Conservation (phyloP, 495 filamentous ascomycete species). For the Emericellopsis terricola region DNA sequence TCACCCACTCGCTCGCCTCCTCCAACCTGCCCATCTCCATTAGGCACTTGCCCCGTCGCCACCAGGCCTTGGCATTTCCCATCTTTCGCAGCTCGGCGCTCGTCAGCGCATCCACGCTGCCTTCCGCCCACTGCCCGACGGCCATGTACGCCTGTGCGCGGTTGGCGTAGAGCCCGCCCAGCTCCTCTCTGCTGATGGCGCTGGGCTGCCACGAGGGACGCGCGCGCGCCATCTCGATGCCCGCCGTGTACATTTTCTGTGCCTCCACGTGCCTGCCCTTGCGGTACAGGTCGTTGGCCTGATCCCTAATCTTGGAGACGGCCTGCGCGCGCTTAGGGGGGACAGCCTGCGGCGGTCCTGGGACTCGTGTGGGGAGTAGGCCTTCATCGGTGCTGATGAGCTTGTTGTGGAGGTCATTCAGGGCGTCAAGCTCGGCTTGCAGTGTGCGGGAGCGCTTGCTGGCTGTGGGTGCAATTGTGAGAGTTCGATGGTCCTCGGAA, state of each 20-base stretch:
- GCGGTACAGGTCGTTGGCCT: conserved; percentile 64
- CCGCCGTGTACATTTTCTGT: conserved; percentile 60
- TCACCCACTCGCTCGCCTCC: conserved; percentile 63
- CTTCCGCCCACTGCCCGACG: conserved; percentile 63
- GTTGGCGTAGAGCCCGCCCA: conserved; percentile 62
- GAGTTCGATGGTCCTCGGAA: conserved; percentile 58
- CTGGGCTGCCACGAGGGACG: conserved; percentile 78
- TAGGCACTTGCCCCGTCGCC: conserved; percentile 63
- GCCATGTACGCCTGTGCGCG: conserved; percentile 83
- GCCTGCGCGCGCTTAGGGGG: conserved; percentile 74
- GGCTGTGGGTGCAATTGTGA: conserved; percentile 12
- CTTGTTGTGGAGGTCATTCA: conserved; percentile 57
- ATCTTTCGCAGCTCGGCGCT: conserved; percentile 78
- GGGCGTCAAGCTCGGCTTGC: conserved; percentile 43
- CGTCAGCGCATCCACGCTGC: conserved; percentile 59
- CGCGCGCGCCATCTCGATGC: conserved; percentile 68
- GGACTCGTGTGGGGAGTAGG: conserved; percentile 34
- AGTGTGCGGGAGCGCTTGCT: conserved; percentile 26
- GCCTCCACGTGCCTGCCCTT: conserved; percentile 60
- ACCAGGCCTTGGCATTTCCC: conserved; percentile 90
- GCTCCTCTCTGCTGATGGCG: conserved; percentile 65
- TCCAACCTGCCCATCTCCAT: conserved; percentile 78
- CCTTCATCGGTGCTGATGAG: conserved; percentile 25
- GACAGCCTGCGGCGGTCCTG: conserved; percentile 63
- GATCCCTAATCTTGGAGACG: conserved; percentile 79